phyloP scores from a whole-genome alignment of 2,329 filamentous ascomycete genomes.

The Chaetothyriales sp. region DNA sequence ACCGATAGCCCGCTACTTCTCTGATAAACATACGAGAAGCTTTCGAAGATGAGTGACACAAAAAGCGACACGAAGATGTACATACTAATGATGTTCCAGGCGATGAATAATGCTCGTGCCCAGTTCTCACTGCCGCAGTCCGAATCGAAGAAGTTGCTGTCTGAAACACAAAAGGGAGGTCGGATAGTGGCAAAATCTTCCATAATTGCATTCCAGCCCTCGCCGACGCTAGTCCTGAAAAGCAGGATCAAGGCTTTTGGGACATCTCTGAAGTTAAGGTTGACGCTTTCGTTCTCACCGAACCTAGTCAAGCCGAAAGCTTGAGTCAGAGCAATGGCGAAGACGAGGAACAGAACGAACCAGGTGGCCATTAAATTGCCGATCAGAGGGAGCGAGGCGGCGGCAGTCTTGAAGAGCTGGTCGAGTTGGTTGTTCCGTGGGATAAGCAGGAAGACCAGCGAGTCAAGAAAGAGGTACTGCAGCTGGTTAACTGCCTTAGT shows the following conservation, averaged over 20 bases:
- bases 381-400: conserved; percentile 81
- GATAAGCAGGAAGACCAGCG: conserved; percentile 78
- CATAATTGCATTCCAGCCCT: conserved; percentile 96
- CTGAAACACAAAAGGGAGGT: conserved; percentile 66
- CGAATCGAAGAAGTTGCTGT: conserved; percentile 61
- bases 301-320: conserved; percentile 92
- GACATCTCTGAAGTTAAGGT: conserved; percentile 85
- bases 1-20: conserved; percentile 82
- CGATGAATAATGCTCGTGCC: conserved; percentile 80
- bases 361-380: conserved; percentile 87
- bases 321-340: conserved; percentile 90
- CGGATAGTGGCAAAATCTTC: conserved; percentile 77
- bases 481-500: conserved; percentile 57
- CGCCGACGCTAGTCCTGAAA: conserved; percentile 83
- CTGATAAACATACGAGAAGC: conserved; percentile 98
- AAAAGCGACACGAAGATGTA: conserved; percentile 98
- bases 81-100: conserved; percentile 99
- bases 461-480: conserved; percentile 88
- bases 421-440: conserved; percentile 94
- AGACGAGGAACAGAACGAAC: conserved; percentile 93
- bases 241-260: conserved; percentile 87
- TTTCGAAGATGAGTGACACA: conserved; percentile 97
- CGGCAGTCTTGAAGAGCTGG: conserved; percentile 96
- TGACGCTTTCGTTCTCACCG: conserved; percentile 54
- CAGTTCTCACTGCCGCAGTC: conserved; percentile 87